A percentile compares a stretch with the other conserved stretches of the same genome.
Evolutionary conservation across 192 early-diverging fungal species (phyloP).

Genomic region (Geranomyces michiganensis): DNA sequence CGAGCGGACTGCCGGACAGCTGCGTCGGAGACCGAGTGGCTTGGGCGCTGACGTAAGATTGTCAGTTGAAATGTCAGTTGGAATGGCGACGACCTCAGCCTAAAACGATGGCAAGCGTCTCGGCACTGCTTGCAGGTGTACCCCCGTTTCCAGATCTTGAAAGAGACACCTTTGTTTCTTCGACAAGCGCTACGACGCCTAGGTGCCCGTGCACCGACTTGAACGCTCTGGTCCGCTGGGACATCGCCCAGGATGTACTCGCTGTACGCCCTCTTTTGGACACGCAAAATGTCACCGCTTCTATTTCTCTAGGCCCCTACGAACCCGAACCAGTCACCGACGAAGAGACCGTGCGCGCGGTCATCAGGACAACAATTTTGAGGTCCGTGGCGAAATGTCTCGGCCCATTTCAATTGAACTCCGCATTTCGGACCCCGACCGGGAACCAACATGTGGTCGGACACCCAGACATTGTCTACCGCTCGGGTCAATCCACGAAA

Average conservation of each 20-base stretch:
- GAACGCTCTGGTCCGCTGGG: not conserved
- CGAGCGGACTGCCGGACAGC: too few species aligned
- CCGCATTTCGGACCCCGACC: not conserved
- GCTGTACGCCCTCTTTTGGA: not conserved
- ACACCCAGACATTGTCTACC: conserved; percentile 5
- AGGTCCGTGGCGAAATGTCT: not conserved
- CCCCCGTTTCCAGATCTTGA: too few species aligned
- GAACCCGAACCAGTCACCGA: not conserved
- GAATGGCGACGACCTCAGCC: too few species aligned
- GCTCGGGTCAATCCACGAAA: not conserved
- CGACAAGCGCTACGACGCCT: conserved; percentile 1
- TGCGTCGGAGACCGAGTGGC: too few species aligned
- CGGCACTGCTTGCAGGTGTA: too few species aligned
- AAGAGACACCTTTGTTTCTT: too few species aligned
- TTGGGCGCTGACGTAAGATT: too few species aligned
- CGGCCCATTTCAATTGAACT: not conserved
- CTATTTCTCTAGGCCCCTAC: not conserved
- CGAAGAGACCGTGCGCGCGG: not conserved
- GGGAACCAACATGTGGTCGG: conserved; percentile 11
- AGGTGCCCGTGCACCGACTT: conserved; percentile 13
- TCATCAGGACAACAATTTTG: not conserved
- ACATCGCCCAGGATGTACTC: not conserved
- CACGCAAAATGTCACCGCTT: not conserved
- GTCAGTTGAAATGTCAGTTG: too few species aligned
- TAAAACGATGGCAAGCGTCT: too few species aligned